A percentile compares a stretch with the other conserved stretches of the same genome.
Evolutionary conservation across 257 asterid species (phyloP).

Genomic region (Vinca minor): DNA sequence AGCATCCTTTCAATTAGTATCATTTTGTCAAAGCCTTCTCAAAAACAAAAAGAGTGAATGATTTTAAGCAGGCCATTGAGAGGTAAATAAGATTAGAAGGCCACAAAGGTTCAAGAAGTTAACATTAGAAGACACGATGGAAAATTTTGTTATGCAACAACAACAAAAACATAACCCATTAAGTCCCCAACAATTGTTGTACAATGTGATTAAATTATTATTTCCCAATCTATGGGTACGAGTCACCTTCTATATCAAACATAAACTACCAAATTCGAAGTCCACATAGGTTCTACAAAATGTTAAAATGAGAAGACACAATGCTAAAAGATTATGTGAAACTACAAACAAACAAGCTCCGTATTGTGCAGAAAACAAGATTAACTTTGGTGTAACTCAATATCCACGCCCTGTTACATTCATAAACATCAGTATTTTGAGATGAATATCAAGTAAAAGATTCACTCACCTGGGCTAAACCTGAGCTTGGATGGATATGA

Average conservation of each 20-base stretch:
- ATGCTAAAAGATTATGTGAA: not conserved
- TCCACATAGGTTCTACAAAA: not conserved
- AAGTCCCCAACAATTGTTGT: not conserved
- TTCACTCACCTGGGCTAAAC: conserved; percentile 57
- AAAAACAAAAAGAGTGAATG: too few species aligned
- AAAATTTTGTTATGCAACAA: too few species aligned
- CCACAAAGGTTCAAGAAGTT: too few species aligned
- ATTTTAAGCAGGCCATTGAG: too few species aligned
- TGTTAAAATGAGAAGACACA: not conserved
- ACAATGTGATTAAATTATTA: not conserved
- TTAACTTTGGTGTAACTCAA: not conserved
- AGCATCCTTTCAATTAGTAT: too few species aligned
- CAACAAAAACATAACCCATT: too few species aligned
- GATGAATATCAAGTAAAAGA: not conserved
- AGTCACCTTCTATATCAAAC: not conserved
- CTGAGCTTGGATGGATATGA: conserved; percentile 87
- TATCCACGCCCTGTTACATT: not conserved
- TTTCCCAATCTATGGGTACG: not conserved
- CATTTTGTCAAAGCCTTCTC: too few species aligned
- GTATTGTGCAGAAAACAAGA: not conserved
- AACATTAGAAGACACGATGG: too few species aligned
- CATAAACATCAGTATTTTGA: too few species aligned
- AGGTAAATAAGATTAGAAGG: too few species aligned
- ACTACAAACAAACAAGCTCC: not conserved
- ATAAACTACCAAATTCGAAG: not conserved